Base-by-base conservation (phyloP, 306 rosid species). In the Citrullus mucosospermus region DNA sequence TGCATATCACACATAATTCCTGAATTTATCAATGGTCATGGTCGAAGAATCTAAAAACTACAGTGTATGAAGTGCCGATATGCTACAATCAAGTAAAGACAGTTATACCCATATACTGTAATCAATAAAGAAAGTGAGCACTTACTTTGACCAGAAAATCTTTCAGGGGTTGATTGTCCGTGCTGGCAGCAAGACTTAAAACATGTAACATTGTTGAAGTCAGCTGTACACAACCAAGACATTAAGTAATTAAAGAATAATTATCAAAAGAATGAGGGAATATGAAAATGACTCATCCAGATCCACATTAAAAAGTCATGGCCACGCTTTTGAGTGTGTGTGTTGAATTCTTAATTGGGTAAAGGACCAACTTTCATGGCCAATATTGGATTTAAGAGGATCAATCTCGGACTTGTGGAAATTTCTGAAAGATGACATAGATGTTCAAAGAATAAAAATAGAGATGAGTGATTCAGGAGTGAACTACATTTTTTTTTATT, bases 131-230 rank as follows among this genome's bases (percentile, higher is more conserved):
- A 16, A 79, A 2, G 30, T 28, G 48, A 15, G 32, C 41, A 80
- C 91, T 82, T 87, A 91, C 98, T 90, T 90, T 87, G 55, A 90
- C 86, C 55, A 94, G 87, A 88, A 92, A 90, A 79, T 86, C 95
- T 86, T 89, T 89, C 68, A 92, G 83, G 25, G 82, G 85, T 54
- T 85, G 92, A 69, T 92, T 87, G 67, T 84, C 82, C 16, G 90
- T 78, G 83, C 86, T 82, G 58, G 95, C 86, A 55, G 90, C 80
- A 32, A 92, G 88, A 85, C 88, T 84, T 80, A 92, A 92, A 87
- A 91, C 78, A 51, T 95, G 98, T 78, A 95, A 82, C 92, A 95
- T 84, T 61, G 98, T 92, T 85, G 87, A 86, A 84, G 93, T 92
- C 75, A 95, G 63, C 98, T 95, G 93, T 87, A 84, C 32, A 69